Base-by-base conservation (phyloP, 73 alveolate genomes). In the Tetrahymena thermophila region DNA sequence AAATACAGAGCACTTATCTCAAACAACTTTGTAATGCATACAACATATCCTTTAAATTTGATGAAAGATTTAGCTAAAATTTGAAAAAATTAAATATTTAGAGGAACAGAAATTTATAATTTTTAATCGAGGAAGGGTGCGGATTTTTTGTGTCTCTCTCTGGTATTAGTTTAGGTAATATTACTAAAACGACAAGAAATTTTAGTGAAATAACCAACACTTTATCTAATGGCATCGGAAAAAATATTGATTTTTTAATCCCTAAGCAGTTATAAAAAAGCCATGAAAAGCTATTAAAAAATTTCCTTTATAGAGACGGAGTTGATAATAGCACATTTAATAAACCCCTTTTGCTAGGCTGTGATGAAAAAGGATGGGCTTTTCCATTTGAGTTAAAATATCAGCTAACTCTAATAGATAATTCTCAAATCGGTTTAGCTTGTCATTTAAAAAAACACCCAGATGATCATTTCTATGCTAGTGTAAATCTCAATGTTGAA, bases 301-400 rank as follows among this genome's bases (percentile, higher is more conserved):
- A 71, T 71, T 71, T 71, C 31, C 37, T 71, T 17, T 71, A 71
- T 71, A 71, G 89, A 25, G 89, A 71, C 23, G 89, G 89, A 28
- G 89, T 71, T 5, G 89, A 71, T 71, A 71, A 71, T n/a, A 71
- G 89, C 17, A 71, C 89, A 1, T 10, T 71, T n/a, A 71, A 71
- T 71, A 71, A 71, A 19, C 89, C 89, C 13, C 89, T 71, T 28
- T 71, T 71, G 40, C 7, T 71, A 28, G 89, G 89, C 23, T 71
- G 89, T 71, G 89, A 71, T 71, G 89, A 71, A 71, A 71, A 71
- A 71, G 89, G 89, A 71, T 71, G 89, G 89, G 89, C 89, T 71
- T 71, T 71, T 31, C 89, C 89, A n/a, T 71, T 71, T n/a, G 89
- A 71, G 31, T 25, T 71, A 17, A 71, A 71, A 31, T 71, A 71